Evolutionary conservation across 371 early-diverging fungal genomes (phyloP), one percentile per base, ranked within the genome.

Genomic region (Rhizopus stolonifer): DNA sequence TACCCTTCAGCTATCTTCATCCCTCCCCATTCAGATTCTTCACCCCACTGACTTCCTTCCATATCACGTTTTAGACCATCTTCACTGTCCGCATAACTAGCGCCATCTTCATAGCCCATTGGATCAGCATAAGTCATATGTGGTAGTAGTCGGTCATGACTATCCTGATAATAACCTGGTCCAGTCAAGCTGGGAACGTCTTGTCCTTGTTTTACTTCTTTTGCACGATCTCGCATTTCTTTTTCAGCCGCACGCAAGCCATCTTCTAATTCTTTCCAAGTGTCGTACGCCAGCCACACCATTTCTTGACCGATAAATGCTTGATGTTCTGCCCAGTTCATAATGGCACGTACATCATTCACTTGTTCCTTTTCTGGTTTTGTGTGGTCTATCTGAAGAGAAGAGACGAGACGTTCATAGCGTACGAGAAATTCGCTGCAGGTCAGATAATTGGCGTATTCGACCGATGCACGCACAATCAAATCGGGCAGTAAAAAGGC

Each of bases 201-300:
- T 15, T 42, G 46, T 17, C 36, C 13, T 38, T 29, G 32, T 23
- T 51, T 38, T 8, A 13, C 24, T 23, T 33, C 52, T 53, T 81
- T 81, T 24, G 67, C 63, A 18, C 68, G 67, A 5, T 50, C 21
- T 19, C 42, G 18, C 5, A 42, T 2, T 21, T 42, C 56, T 22
- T 86, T 85, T 66, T 92, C 90, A 39, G 72, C 65, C 0, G 71
- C 65, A 1, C 88, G 67, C 31, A 93, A 67, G n/a, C 80, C 80
- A 46, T 87, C 83, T 55, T 93, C 93, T 17, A 91, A 57, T 42
- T 80, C 77, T 48, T 84, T 85, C 88, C 88, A 90, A 15, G 79
- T 80, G 18, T 76, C 77, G 45, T 84, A 85, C 1, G 74, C 64
- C 29, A 88, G 60, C 68, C 83, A 88, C 3, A 88, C 68, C 54